Evolutionary conservation across 2,329 filamentous ascomycete genomes (phyloP), one percentile per base, ranked within the genome.

Genomic region (Neurospora sp.): DNA sequence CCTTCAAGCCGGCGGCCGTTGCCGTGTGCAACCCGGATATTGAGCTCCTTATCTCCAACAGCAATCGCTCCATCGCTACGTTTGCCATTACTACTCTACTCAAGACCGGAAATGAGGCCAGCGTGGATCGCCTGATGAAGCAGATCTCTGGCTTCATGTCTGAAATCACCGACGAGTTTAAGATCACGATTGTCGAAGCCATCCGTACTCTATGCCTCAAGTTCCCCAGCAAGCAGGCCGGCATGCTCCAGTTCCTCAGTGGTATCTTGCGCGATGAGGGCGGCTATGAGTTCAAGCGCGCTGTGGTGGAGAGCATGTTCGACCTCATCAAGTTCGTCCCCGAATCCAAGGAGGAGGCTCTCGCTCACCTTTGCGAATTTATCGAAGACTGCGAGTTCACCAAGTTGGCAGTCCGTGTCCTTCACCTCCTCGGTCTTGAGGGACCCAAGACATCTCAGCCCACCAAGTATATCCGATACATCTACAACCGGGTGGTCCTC

Each of bases 331-430:
- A 98, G 81, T 99, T 99, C 77, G 95, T 99, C 3, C 96, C 96
- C 1, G 96, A 97, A 71, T 89, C 88, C 39, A 90, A 90, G 80
- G 88, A 90, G 77, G 88, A 90, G 74, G 95, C 96, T 19, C 88
- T 99, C 67, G 92, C 95, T 15, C 96, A 98, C 78, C 88, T 99
- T 28, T 98, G 96, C 83, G 96, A 99, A 79, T 99, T 99, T 79
- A 99, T 99, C 74, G 96, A 99, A 81, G 96, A 99, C 80, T 99
- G 96, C 83, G 96, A 99, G 79, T 99, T 98, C 81, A 97, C 96
- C 37, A 99, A 99, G 83, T 86, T 99, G 72, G 95, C 96, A 38
- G 95, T 99, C 66, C 91, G 96, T 71, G 96, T 99, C 75, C 84
- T 99, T 69, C 95, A 99, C 81, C 87, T 99, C 23, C 90, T 99